Percentiles rank a stretch among this genome's conserved stretches.
phyloP scores from a whole-genome alignment of 345 rosid species.

The Corchorus olitorius region DNA sequence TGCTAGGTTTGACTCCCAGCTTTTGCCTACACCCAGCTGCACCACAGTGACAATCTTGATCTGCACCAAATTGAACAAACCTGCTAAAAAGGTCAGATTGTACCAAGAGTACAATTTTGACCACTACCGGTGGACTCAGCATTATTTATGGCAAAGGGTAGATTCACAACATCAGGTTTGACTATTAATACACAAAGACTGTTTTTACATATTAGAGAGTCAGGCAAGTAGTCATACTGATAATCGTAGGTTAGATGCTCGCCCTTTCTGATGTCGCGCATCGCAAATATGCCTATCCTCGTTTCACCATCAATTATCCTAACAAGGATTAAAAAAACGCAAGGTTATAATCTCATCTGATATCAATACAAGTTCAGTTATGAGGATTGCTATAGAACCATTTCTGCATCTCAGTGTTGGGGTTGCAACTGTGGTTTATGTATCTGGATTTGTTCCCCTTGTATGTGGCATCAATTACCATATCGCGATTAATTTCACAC shows the following conservation, averaged over 20 bases:
- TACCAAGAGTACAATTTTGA: slow-evolving; percentile 20
- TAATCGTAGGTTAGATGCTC: slow-evolving; percentile 95
- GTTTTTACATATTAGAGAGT: slow-evolving; percentile 3
- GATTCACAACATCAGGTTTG: slow-evolving; percentile 6
- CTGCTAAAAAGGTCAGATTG: slow-evolving; percentile 69
- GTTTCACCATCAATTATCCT: slow-evolving; percentile 99
- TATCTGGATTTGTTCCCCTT: slow-evolving; percentile 97
- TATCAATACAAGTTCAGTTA: slow-evolving; percentile 18
- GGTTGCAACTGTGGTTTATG: slow-evolving; percentile 91
- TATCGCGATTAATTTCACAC: slow-evolving; percentile 88
- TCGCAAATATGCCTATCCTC: slow-evolving; percentile 91
- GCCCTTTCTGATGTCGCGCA: slow-evolving; percentile 71
- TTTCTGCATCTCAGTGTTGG: slow-evolving; percentile 98
- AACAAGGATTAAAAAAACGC: slow-evolving; percentile 15
- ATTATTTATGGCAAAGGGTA: not conserved
- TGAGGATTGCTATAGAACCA: slow-evolving; percentile 52
- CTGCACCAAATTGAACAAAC: slow-evolving; percentile 99
- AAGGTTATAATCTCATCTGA: slow-evolving; percentile 12
- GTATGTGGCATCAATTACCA: slow-evolving; percentile 96
- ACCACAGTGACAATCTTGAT: slow-evolving; percentile 95
- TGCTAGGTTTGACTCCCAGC: slow-evolving; percentile 75
- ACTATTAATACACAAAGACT: not conserved
- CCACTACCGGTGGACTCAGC: not conserved
- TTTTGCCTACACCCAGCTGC: slow-evolving; percentile 67
- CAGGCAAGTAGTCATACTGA: slow-evolving; percentile 59